Evolutionary conservation across 208 protist genomes (phyloP).

Genomic region (Wallacemonas collosoma): DNA sequence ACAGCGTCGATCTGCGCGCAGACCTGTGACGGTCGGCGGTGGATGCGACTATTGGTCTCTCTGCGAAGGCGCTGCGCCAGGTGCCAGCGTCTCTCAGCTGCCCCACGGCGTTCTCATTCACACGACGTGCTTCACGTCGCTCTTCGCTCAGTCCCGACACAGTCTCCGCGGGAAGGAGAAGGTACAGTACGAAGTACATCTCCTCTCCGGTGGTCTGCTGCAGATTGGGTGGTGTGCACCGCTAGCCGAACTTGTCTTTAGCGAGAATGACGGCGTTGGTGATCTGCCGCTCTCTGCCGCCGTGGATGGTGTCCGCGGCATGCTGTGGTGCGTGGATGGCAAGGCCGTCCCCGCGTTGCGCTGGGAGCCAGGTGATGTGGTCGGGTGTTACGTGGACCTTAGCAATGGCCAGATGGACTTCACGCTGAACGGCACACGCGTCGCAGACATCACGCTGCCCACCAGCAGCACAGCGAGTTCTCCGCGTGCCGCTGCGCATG

Average conservation of each 20-base stretch:
- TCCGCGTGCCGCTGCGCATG: neutral
- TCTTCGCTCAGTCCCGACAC: slow-evolving; percentile 15
- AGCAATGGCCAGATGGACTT: slow-evolving; percentile 28
- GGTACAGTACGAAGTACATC: slow-evolving; percentile 35
- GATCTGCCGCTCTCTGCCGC: slow-evolving; percentile 38
- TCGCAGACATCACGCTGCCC: slow-evolving; percentile 17
- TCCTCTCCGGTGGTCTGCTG: slow-evolving; percentile 30
- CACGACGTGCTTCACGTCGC: slow-evolving; percentile 25
- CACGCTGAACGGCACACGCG: slow-evolving; percentile 25
- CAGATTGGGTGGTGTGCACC: slow-evolving; percentile 40
- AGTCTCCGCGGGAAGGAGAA: slow-evolving; percentile 17
- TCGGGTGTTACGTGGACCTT: slow-evolving; percentile 35
- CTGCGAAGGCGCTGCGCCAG: slow-evolving; percentile 22
- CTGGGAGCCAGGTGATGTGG: slow-evolving; percentile 29
- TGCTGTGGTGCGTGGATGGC: slow-evolving; percentile 31
- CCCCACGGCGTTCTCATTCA: slow-evolving; percentile 31
- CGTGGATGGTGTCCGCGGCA: slow-evolving; percentile 24
- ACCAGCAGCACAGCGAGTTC: slow-evolving; percentile 10
- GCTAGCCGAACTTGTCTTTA: slow-evolving; percentile 19
- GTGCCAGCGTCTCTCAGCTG: slow-evolving; percentile 8
- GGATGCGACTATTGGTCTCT: slow-evolving; percentile 18
- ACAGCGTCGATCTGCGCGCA: neutral
- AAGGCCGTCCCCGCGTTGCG: slow-evolving; percentile 12
- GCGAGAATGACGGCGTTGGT: slow-evolving; percentile 33
- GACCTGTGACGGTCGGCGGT: neutral